Conservation (phyloP, 352 stramenopile species). For the Phytophthora hybrid region DNA sequence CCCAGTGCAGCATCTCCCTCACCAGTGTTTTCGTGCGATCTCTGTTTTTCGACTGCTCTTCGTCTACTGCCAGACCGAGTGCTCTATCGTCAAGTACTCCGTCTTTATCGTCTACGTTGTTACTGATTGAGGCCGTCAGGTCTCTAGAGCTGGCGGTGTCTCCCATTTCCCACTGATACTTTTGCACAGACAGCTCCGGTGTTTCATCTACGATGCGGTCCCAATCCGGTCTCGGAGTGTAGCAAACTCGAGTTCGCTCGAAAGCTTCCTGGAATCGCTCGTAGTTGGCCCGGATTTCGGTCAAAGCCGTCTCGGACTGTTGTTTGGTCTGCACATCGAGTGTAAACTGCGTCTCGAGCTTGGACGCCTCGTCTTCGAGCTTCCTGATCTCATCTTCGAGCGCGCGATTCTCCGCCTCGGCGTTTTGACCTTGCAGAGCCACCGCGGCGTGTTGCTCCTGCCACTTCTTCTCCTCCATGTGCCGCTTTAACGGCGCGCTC, state of each 20-base stretch:
- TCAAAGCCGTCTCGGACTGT: conserved; percentile 24
- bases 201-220: conserved; percentile 64
- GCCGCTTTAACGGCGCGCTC: conserved; percentile 58
- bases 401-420: conserved; percentile 49
- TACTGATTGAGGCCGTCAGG: neutral
- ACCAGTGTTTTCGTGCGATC: conserved; percentile 59
- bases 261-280: conserved; percentile 39
- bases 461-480: conserved; percentile 72
- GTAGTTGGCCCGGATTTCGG: conserved; percentile 33
- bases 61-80: neutral
- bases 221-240: conserved; percentile 77
- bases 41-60: neutral
- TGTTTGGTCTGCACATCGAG: conserved; percentile 42
- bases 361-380: conserved; percentile 45
- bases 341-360: conserved; percentile 50
- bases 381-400: conserved; percentile 53
- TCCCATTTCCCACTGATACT: conserved; percentile 62
- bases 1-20: conserved; percentile 81
- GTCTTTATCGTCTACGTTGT: conserved; percentile 13
- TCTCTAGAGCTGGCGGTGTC: conserved; percentile 16
- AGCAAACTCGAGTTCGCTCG: conserved; percentile 53
- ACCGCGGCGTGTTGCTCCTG: conserved; percentile 58
- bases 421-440: conserved; percentile 32
- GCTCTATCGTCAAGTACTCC: conserved; percentile 11
- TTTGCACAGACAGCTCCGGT: conserved; percentile 68